Base-by-base conservation (phyloP, 2,329 filamentous ascomycete genomes). In the Ceratocystis colombiana region DNA sequence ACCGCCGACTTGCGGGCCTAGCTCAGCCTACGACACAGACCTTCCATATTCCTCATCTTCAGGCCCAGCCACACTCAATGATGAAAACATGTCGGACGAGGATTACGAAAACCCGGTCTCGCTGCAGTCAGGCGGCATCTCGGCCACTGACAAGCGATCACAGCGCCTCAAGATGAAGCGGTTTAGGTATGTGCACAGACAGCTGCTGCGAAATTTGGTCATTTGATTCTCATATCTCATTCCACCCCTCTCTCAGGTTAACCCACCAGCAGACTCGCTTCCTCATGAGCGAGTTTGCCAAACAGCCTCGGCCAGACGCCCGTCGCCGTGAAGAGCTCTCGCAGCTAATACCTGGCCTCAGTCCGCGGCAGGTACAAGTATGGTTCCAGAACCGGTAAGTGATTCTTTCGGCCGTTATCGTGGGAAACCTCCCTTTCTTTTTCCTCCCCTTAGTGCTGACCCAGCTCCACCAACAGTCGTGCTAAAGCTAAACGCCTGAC, bases 211-310 rank as follows among this genome's bases (percentile, higher is more conserved):
- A 28, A 15, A 22, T 20, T n/a, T 20, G 46, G 2, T 0, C 8
- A 4, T 22, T 22, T 22, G 17, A 22, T 30, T n/a, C 17, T 30
- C 28, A 15, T 15, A 45, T 41, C n/a, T 64, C 15, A 5, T 37
- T 17, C n/a, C 25, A 12, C 30, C 50, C 33, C 12, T 22, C 55
- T 8, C 62, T 37, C 72, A 95, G 92, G 70, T 85, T 97, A 70
- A 96, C 92, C 0, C 92, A 96, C 75, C 93, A 94, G 72, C 93
- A 97, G 80, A 96, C 93, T n/a, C 87, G 93, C 15, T 97, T 96
- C 72, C 79, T 97, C 66, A 96, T 96, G 90, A 96, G 90, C 76
- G 92, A 97, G 74, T 97, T 96, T 73, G 89, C 91, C 67, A 91
- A 94, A 71, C 91, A 97, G 74, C 90, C 92, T 28, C 92, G 96